Conservation (phyloP, 208 protist species). For the Leptomonas seymouri region DNA sequence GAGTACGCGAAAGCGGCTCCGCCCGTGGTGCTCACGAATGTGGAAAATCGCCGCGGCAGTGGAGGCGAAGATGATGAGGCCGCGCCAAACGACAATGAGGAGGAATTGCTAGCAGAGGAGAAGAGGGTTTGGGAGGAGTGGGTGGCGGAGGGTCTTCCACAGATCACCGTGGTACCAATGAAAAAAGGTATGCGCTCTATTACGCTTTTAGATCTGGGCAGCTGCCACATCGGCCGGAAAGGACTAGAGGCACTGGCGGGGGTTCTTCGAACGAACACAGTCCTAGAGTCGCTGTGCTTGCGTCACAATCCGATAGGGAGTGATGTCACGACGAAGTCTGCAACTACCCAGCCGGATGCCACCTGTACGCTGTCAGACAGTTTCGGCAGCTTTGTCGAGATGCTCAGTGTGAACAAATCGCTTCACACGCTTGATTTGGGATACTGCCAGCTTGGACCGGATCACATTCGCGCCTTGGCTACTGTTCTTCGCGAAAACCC, state of each 20-base stretch:
- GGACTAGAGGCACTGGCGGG: constrained; percentile 58
- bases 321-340: constrained; percentile 9
- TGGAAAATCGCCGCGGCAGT: constrained; percentile 20
- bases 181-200: constrained; percentile 71
- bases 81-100: constrained; percentile 5
- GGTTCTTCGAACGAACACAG: constrained; percentile 52
- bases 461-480: constrained; percentile 48
- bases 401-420: constrained; percentile 50
- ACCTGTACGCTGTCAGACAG: constrained; percentile 37
- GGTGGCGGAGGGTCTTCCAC: constrained; percentile 17
- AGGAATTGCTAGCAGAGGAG: constrained; percentile 35
- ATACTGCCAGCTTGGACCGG: constrained; percentile 59
- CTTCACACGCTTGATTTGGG: constrained; percentile 68
- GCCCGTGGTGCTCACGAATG: constrained; percentile 37
- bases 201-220: constrained; percentile 65
- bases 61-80: constrained; percentile 9
- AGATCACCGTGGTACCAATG: constrained; percentile 17
- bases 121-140: constrained; percentile 24
- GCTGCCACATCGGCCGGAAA: constrained; percentile 61
- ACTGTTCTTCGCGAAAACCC: constrained; percentile 47
- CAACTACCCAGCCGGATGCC: constrained; percentile 25
- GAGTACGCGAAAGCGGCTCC: constrained; percentile 44
- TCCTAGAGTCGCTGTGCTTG: constrained; percentile 66
- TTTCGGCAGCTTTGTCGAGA: constrained; percentile 47
- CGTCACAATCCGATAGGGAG: constrained; percentile 73